phyloP scores from a whole-genome alignment of 192 early-diverging fungal genomes.

The Podila horticola region DNA sequence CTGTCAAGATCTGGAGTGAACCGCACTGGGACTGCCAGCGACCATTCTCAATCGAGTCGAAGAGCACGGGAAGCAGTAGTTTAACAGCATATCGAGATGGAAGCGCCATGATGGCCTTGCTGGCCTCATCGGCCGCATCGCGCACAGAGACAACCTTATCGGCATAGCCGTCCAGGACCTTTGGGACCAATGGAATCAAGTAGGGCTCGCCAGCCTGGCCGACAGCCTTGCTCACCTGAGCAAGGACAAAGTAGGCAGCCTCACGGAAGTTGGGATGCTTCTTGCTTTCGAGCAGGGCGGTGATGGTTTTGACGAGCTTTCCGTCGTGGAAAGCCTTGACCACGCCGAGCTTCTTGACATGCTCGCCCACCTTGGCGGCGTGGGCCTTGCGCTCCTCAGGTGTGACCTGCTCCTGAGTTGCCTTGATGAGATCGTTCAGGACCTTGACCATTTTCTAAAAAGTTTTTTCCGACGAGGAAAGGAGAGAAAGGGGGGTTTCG shows the following conservation, averaged over 20 bases:
- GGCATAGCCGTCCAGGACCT: slow-evolving; percentile 63
- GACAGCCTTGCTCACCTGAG: slow-evolving; percentile 61
- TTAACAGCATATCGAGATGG: slow-evolving; percentile 50
- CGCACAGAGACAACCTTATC: slow-evolving; percentile 53
- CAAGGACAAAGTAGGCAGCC: slow-evolving; percentile 64
- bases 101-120: slow-evolving; percentile 39
- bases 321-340: slow-evolving; percentile 62
- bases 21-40: slow-evolving; percentile 72
- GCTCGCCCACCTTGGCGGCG: slow-evolving; percentile 58
- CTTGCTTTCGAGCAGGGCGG: slow-evolving; percentile 68
- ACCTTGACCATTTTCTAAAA: slow-evolving; percentile 8
- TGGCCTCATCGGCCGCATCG: slow-evolving; percentile 43
- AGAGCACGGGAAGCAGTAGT: slow-evolving; percentile 67
- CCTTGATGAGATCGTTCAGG: slow-evolving; percentile 50
- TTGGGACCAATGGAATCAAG: slow-evolving; percentile 64
- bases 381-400: slow-evolving; percentile 12
- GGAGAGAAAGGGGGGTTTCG: background rate
- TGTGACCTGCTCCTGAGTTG: slow-evolving; percentile 3
- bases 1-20: slow-evolving; percentile 44
- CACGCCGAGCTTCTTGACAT: slow-evolving; percentile 63
- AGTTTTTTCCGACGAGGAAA: background rate
- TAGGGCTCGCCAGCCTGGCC: slow-evolving; percentile 70
- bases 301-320: slow-evolving; percentile 62
- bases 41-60: slow-evolving; percentile 73
- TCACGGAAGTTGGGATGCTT: slow-evolving; percentile 67